phyloP scores from a whole-genome alignment of 2,329 filamentous ascomycete genomes.

The Calonectria naviculata region DNA sequence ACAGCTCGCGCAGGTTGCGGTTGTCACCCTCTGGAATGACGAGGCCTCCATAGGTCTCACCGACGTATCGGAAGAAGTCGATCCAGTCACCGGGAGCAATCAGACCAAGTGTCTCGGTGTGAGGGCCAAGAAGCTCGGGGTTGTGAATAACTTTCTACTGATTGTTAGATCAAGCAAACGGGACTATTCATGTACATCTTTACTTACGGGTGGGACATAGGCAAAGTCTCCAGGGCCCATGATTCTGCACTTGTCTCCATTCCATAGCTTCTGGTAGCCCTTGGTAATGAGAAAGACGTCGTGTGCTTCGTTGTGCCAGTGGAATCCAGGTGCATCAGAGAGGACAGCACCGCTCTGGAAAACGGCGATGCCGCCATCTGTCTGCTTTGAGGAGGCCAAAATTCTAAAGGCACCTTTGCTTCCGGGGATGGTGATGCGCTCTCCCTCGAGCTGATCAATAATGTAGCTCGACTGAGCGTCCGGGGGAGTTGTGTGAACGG shows the following conservation, averaged over 20 bases:
- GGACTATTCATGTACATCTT: background rate
- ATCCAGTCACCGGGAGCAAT: conserved; percentile 69
- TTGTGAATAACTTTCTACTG: conserved; percentile 63
- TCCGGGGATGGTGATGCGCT: conserved; percentile 62
- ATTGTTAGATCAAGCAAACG: background rate
- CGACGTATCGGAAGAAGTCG: conserved; percentile 69
- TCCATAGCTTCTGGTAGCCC: conserved; percentile 66
- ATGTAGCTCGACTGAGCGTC: conserved; percentile 53
- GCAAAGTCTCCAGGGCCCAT: conserved; percentile 68
- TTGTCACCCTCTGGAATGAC: conserved; percentile 62
- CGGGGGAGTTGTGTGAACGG: conserved; percentile 48
- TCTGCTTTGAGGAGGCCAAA: conserved; percentile 63
- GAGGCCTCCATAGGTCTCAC: conserved; percentile 61
- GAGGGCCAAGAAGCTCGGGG: conserved; percentile 63
- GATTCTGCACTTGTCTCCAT: conserved; percentile 64
- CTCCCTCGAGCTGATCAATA: conserved; percentile 61
- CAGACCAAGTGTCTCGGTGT: conserved; percentile 65
- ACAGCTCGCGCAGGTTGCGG: conserved; percentile 59
- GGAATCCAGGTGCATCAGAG: conserved; percentile 61
- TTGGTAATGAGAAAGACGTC: conserved; percentile 68
- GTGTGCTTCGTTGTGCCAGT: conserved; percentile 67
- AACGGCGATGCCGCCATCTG: conserved; percentile 60
- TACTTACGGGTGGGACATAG: conserved; percentile 64
- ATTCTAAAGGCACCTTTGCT: conserved; percentile 64
- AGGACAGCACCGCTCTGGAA: conserved; percentile 60